phyloP scores from a whole-genome alignment of 805 yeast genomes.

The Saturnispora besseyi region DNA sequence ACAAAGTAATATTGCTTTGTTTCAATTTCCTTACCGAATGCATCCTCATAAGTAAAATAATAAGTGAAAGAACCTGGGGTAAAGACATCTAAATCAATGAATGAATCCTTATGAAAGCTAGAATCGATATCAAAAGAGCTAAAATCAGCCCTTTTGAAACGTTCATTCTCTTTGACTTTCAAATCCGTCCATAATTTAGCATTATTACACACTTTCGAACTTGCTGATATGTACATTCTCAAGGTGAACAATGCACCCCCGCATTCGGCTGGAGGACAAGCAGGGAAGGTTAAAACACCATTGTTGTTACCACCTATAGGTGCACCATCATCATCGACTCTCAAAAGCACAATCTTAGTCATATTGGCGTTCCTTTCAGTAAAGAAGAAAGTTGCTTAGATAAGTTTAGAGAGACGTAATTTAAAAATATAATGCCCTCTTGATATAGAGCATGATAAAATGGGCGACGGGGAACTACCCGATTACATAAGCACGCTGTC shows the following conservation, averaged over 20 bases:
- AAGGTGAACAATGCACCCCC: slow-evolving; percentile 39
- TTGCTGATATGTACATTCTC: slow-evolving; percentile 62
- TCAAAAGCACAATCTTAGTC: slow-evolving; percentile 36
- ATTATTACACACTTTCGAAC: slow-evolving; percentile 59
- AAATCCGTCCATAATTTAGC: slow-evolving; percentile 70
- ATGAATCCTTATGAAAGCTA: slow-evolving; percentile 57
- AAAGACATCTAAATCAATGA: slow-evolving; percentile 51
- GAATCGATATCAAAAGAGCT: slow-evolving; percentile 41
- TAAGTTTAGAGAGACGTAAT: neutral
- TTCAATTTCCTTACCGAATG: slow-evolving; percentile 21
- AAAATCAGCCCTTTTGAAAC: slow-evolving; percentile 51
- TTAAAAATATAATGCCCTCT: neutral
- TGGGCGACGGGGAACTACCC: neutral
- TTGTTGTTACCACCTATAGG: slow-evolving; percentile 32
- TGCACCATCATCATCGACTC: slow-evolving; percentile 39
- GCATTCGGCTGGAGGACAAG: slow-evolving; percentile 30
- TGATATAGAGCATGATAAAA: neutral
- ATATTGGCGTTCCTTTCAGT: slow-evolving; percentile 11
- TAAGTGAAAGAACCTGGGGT: slow-evolving; percentile 76
- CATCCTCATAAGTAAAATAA: slow-evolving; percentile 48
- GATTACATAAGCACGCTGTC: neutral
- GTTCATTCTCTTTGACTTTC: slow-evolving; percentile 36
- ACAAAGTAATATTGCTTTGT: slow-evolving; percentile 52
- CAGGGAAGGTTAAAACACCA: slow-evolving; percentile 46
- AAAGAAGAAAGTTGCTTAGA: neutral